phyloP scores from a whole-genome alignment of 805 yeast species.

The Spathaspora passalidarum region DNA sequence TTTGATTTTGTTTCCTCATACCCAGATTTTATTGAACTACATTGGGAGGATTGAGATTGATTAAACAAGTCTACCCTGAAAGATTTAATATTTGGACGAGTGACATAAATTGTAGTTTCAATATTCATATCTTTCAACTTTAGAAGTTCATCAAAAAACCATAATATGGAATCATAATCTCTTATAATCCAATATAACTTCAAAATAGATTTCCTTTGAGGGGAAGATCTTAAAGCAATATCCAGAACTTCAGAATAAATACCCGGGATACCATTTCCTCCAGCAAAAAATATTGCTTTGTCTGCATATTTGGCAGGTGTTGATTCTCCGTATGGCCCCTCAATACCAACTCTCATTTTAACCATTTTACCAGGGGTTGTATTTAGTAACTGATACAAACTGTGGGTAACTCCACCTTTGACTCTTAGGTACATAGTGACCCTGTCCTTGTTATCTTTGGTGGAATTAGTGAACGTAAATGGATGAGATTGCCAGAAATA shows the following conservation, averaged over 20 bases:
- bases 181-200: slow-evolving; percentile 65
- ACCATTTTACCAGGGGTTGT: slow-evolving; percentile 18
- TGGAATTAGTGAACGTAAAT: slow-evolving; percentile 32
- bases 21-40: neutral
- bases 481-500: slow-evolving; percentile 48
- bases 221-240: slow-evolving; percentile 18
- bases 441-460: slow-evolving; percentile 31
- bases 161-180: slow-evolving; percentile 44
- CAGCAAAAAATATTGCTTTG: slow-evolving; percentile 59
- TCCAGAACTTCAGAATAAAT: slow-evolving; percentile 37
- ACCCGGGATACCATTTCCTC: slow-evolving; percentile 75
- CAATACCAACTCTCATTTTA: slow-evolving; percentile 37
- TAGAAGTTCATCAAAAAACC: slow-evolving; percentile 45
- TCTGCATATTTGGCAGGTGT: slow-evolving; percentile 50
- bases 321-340: slow-evolving; percentile 69
- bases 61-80: slow-evolving; percentile 13
- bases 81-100: slow-evolving; percentile 17
- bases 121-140: slow-evolving; percentile 21
- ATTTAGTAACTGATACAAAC: slow-evolving; percentile 24
- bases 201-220: slow-evolving; percentile 14
- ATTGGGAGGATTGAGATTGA: neutral
- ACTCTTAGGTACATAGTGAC: slow-evolving; percentile 47
- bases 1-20: too few relatives aligned
- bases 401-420: slow-evolving; percentile 52
- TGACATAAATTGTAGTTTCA: slow-evolving; percentile 25